Evolutionary conservation across 441 rosid genomes (phyloP).

Genomic region (Erodium moschatum): DNA sequence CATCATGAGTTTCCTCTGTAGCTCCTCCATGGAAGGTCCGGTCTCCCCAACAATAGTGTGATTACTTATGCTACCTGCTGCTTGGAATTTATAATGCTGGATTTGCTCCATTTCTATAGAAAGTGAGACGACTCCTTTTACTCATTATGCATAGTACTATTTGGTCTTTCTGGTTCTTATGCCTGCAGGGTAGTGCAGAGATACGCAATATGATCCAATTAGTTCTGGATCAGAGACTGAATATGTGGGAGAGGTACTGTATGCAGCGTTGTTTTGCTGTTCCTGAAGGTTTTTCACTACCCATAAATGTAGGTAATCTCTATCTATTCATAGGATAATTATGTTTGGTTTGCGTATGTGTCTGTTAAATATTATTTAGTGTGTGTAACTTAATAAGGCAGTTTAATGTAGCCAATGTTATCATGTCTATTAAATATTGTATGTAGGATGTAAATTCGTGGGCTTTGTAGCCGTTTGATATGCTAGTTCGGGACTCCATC

Average conservation of each 20-base stretch:
- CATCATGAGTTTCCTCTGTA: no score
- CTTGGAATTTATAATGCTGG: not conserved
- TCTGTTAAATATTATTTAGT: not conserved
- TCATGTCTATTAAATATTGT: not conserved
- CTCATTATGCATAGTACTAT: no score
- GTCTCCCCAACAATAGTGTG: not conserved
- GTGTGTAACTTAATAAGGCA: not conserved
- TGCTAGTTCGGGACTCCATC: not conserved
- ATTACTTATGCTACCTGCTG: not conserved
- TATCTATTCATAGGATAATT: not conserved
- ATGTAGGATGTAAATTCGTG: not conserved
- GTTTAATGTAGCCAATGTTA: not conserved
- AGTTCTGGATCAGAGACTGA: conserved; percentile 43
- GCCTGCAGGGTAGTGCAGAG: conserved; percentile 43
- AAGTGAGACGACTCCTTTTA: conserved; percentile 1
- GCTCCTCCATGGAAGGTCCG: no score
- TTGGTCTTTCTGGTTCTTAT: conserved; percentile 6
- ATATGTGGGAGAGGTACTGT: conserved; percentile 69
- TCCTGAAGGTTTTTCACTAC: conserved; percentile 55
- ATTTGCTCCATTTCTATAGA: not conserved
- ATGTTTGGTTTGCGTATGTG: not conserved
- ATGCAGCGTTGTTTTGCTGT: conserved; percentile 50
- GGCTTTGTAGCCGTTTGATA: not conserved
- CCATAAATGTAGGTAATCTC: conserved; percentile 41
- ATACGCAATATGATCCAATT: conserved; percentile 45